Evolutionary conservation across 1,284 basidiomycete genomes (phyloP), one percentile per base, ranked within the genome.

Genomic region (Microstroma glucosiphilum): DNA sequence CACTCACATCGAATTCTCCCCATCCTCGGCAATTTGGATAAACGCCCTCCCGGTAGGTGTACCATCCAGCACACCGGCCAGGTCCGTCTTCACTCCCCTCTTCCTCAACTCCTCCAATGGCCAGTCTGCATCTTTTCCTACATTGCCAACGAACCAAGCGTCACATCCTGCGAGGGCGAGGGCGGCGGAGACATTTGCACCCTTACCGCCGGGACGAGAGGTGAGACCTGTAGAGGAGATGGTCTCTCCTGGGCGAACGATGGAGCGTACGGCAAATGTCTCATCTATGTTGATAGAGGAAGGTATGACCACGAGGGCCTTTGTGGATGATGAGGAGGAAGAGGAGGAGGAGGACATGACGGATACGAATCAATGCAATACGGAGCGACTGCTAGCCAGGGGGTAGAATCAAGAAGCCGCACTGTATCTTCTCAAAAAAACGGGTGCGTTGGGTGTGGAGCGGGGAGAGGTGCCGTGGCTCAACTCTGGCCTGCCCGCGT

Each of bases 281-380:
- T 78, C 75, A 63, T 79, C 77, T 63, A 79, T 73, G 63, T 79
- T 79, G 64, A 78, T 69, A 11, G 69, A 72, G 53, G 67, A 69
- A n/a, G 75, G 73, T 54, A 79, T 76, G 25, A 79, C 65, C 57
- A 71, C 72, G 59, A 72, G 68, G 6, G 74, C 62, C 42, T 6
- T 11, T 15, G 53, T n/a, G 58, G 12, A n/a, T n/a, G n/a, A n/a
- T 15, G 30, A 37, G 9, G 30, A 37, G 9, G 30, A 37, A 9
- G 40, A 46, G 9, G 60, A 53, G 17, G 63, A 13, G 13, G 56
- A 62, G n/a, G 65, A 56, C 57, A 49, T 61, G 25, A 25, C 61
- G 21, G 41, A 30, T 55, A 37, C 30, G 3, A 37, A 37, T 9
- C 9, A 37, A 3, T 4, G 30, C 4, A 37, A 37, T 37, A 37